A percentile compares a stretch with the other conserved stretches of the same genome.
These are phyloP conservation scores for Marvania coccoides DNA, from an alignment of 139 green algal species.

Conservation along the genomic window DNA sequence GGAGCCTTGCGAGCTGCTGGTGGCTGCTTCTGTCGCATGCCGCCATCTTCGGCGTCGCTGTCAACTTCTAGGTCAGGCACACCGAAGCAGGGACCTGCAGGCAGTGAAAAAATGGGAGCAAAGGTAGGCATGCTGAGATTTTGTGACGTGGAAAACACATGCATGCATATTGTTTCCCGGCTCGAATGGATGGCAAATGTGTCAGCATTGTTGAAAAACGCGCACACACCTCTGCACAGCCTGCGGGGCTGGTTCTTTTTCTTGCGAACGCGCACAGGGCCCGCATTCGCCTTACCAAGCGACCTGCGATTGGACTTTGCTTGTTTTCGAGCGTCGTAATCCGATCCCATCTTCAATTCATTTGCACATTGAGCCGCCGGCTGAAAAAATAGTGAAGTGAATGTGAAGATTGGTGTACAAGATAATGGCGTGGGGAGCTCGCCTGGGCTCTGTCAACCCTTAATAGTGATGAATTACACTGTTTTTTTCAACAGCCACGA, in stretches of 20 bases:
- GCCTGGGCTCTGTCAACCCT: not conserved
- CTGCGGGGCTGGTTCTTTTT: conserved; percentile 31
- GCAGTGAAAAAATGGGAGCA: not conserved
- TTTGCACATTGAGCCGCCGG: not conserved
- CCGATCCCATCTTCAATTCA: conserved; percentile 41
- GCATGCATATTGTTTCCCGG: not conserved
- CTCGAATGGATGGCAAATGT: not conserved
- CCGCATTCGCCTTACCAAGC: too few relatives aligned
- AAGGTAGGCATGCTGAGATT: not conserved
- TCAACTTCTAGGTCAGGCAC: conserved; percentile 2
- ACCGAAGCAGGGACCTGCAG: conserved; percentile 21
- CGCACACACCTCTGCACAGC: conserved; percentile 26
- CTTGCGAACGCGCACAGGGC: conserved; percentile 17
- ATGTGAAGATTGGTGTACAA: not conserved
- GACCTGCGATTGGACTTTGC: conserved; percentile 52
- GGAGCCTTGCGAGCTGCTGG: too few relatives aligned
- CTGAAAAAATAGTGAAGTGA: not conserved
- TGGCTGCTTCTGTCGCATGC: too few relatives aligned
- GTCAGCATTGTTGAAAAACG: not conserved
- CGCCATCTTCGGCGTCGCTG: not conserved
- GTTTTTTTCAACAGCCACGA: too few relatives aligned
- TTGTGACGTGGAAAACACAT: not conserved
- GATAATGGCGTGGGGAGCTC: not conserved
- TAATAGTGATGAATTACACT: not conserved
- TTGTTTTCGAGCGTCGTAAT: conserved; percentile 50